Evolutionary conservation across 2,329 filamentous ascomycete genomes (phyloP), one percentile per base, ranked within the genome.

Genomic region (Conoideocrella luteorostrata): DNA sequence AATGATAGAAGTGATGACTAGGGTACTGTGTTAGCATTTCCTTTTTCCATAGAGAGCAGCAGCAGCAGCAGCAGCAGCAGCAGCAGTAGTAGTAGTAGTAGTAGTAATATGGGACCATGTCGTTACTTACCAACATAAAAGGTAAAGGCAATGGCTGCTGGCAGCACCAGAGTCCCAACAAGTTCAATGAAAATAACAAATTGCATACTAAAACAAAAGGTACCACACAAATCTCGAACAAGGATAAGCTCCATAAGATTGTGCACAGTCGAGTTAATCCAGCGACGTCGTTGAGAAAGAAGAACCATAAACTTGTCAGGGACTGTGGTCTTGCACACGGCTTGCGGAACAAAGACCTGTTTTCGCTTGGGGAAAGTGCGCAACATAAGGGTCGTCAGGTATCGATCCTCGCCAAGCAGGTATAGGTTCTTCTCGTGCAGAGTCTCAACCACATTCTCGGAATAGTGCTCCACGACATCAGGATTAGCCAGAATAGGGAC

Each of bases 121-220:
- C 10, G 39, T 39, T 51, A 78, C 85, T 78, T 80, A 90, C 86
- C 82, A 57, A 98, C 84, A 67, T 98, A 98, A 62, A 97, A 82
- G 17, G 93, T 98, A 64, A 98, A 98, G 4, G 87, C 84, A 62
- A 98, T 97, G 53, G 94, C 94, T 37, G 93, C 94, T 3, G 93
- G 93, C 18, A 98, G 75, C 10, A 98, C 93, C 43, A 98, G 74
- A 2, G 94, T 98, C 56, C 93, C 93, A 44, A 97, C 78, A 44
- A 98, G 75, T 68, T 98, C 93, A 59, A 98, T 86, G 62, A 90
- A 95, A 50, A 98, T 85, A 52, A 98, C 84, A 62, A 98, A 98
- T 68, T 98, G 93, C 93, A 98, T 98, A 66, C 88, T 95, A 74
- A 98, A 98, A 74, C 94, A 98, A 72, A 98, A 98, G 3, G 93